Percentiles rank a stretch among this genome's conserved stretches.
phyloP scores from a whole-genome alignment of 768 basidiomycete species.

The Hysterangium stoloniferum region DNA sequence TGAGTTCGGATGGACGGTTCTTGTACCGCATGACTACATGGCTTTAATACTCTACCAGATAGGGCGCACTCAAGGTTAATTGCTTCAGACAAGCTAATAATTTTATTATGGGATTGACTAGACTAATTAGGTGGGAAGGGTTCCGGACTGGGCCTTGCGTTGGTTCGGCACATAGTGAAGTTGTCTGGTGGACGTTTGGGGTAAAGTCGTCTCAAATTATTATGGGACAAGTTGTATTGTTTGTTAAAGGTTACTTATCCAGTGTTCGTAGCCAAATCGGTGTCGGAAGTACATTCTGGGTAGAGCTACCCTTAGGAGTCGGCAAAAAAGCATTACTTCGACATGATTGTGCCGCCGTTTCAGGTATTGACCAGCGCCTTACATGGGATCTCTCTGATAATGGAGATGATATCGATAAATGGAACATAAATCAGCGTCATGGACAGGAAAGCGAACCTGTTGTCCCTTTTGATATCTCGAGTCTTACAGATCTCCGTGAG shows the following conservation, averaged over 20 bases:
- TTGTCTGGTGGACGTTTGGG: slow-evolving; percentile 66
- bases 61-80: slow-evolving; percentile 52
- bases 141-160: slow-evolving; percentile 65
- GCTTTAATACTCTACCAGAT: slow-evolving; percentile 58
- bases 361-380: too few species aligned
- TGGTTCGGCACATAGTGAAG: slow-evolving; percentile 74
- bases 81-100: too few species aligned
- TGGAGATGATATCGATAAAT: too few species aligned
- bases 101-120: too few species aligned
- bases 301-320: slow-evolving; percentile 69
- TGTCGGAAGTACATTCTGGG: slow-evolving; percentile 84
- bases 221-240: not conserved
- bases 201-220: slow-evolving; percentile 25
- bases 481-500: too few species aligned
- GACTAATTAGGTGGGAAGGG: slow-evolving; percentile 38
- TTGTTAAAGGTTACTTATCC: not conserved
- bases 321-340: slow-evolving; percentile 38
- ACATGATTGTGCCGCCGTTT: not conserved
- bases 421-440: too few species aligned
- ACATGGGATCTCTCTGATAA: too few species aligned
- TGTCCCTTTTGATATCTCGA: too few species aligned
- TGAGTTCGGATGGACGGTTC: not conserved
- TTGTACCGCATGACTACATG: not conserved
- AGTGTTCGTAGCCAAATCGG: slow-evolving; percentile 30
- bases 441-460: too few species aligned